phyloP scores from a whole-genome alignment of 2,329 filamentous ascomycete species.

The Neonectria sp. region DNA sequence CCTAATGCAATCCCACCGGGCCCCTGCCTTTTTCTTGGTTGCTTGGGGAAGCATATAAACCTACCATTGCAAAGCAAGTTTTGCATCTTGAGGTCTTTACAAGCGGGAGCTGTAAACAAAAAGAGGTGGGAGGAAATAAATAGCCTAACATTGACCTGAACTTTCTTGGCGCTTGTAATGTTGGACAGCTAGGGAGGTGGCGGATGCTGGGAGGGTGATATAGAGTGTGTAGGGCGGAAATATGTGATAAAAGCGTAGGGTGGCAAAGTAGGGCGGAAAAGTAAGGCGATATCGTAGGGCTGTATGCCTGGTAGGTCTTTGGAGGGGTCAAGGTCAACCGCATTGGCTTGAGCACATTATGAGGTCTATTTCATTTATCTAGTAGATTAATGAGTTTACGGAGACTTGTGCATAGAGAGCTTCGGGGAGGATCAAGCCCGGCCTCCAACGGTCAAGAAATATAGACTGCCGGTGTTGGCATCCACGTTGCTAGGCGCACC shows the following conservation, averaged over 20 bases:
- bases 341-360: not conserved
- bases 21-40: too few relatives aligned
- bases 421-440: not conserved
- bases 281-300: not conserved
- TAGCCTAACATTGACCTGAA: too few relatives aligned
- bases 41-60: too few relatives aligned
- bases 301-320: not conserved
- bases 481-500: constrained; percentile 37
- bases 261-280: not conserved
- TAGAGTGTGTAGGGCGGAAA: not conserved
- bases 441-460: constrained; percentile 28
- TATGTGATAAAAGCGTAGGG: not conserved
- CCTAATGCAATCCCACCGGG: too few relatives aligned
- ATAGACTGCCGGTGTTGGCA: constrained; percentile 35
- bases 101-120: too few relatives aligned
- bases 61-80: too few relatives aligned
- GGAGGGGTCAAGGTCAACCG: too few relatives aligned
- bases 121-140: too few relatives aligned
- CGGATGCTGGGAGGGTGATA: not conserved
- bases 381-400: not conserved
- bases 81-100: too few relatives aligned
- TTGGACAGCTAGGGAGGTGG: not conserved
- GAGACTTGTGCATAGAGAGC: not conserved
- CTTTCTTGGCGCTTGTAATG: too few relatives aligned
- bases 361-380: not conserved